These are phyloP conservation scores for Boletus reticulatus DNA, from an alignment of 768 basidiomycete species.

Conservation along the genomic window DNA sequence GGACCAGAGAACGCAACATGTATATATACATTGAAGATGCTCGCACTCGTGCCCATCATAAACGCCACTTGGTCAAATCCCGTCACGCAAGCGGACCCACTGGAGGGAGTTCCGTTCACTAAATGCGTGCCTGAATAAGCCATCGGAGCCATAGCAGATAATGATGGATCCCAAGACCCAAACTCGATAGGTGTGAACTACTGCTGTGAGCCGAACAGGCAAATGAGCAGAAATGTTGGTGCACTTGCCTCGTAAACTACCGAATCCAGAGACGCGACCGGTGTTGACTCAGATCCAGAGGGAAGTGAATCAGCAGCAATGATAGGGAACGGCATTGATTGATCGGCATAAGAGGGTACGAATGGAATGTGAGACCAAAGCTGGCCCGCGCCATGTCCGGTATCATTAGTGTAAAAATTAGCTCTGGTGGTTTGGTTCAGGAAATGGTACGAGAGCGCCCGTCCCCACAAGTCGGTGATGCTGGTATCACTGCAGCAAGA, in stretches of 20 bases:
- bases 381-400: constrained; percentile 70
- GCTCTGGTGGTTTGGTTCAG: constrained; percentile 56
- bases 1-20: neutral
- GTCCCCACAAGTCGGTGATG: constrained; percentile 60
- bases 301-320: constrained; percentile 56
- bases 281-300: constrained; percentile 41
- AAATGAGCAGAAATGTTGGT: constrained; percentile 10
- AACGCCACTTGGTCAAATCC: constrained; percentile 77
- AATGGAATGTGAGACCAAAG: constrained; percentile 59
- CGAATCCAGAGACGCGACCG: constrained; percentile 38
- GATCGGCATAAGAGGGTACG: constrained; percentile 49
- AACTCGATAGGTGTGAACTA: constrained; percentile 65
- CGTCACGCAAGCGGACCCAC: constrained; percentile 59
- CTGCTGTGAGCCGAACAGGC: neutral
- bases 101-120: constrained; percentile 51
- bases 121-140: constrained; percentile 65
- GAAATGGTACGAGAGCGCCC: constrained; percentile 72
- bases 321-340: constrained; percentile 64
- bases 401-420: constrained; percentile 60
- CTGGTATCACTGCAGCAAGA: constrained; percentile 51
- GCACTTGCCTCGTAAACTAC: constrained; percentile 56
- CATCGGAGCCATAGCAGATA: constrained; percentile 68
- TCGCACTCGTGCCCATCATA: constrained; percentile 73
- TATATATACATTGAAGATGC: constrained; percentile 55
- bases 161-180: constrained; percentile 70